Evolutionary conservation across 192 early-diverging fungal species (phyloP), one percentile per base, ranked within the genome.

Genomic region (Entomortierella beljakovae): DNA sequence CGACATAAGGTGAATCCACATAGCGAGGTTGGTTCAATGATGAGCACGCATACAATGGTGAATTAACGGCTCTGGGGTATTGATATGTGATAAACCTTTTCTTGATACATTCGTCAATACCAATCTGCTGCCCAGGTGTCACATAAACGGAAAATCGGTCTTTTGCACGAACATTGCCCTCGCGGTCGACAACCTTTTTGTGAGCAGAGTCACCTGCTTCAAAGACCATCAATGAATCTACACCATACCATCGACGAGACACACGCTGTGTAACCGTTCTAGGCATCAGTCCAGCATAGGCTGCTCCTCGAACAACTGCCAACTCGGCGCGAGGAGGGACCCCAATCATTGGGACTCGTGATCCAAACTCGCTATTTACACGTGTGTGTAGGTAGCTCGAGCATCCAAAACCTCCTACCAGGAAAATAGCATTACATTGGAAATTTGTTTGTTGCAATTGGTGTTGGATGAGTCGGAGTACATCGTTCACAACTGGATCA

Each of bases 361-460:
- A 22, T 22, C 71, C 74, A 81, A 89, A 87, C 52, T 82, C 83
- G 43, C 81, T 51, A 54, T 82, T 71, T 2, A 87, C 75, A n/a
- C 83, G 73, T 23, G 77, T 72, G 37, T 81, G 80, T 2, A 89
- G 57, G 49, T 89, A 89, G 32, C 77, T 72, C 18, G 86, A 87
- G 3, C 80, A 81, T 28, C 83, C 84, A 68, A 89, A 89, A 0
- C 88, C 88, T 64, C 88, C 88, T 7, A 89, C 88, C 26, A 89
- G 57, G 49, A 89, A 86, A 34, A 89, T 83, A 40, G 86, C 83
- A 35, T 82, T 60, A 20, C 84, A 63, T 18, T 68, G 69, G n/a
- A 37, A 61, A 10, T 70, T 52, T 4, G 81, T 70, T 49, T 81
- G 81, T 49, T 68, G 64, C 20, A 89, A 40, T 49, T 89, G 88